Evolutionary conservation across 2,329 filamentous ascomycete genomes (phyloP).

Genomic region (Mycocentrospora acerina): DNA sequence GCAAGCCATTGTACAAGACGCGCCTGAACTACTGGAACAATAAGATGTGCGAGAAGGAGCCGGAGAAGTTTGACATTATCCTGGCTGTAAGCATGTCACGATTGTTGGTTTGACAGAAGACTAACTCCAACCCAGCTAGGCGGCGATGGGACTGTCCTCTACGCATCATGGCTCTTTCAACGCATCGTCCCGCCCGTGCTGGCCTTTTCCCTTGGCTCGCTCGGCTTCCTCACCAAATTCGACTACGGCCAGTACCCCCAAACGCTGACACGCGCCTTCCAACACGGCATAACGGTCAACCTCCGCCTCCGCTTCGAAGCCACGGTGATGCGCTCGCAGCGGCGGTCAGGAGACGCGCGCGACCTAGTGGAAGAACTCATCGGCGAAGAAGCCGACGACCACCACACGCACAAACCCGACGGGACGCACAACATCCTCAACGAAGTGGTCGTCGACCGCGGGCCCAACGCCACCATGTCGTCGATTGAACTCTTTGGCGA

Average conservation of each 20-base stretch:
- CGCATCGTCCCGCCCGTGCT: constrained; percentile 90
- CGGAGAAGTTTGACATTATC: constrained; percentile 90
- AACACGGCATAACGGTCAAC: constrained; percentile 83
- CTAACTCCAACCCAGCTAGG: constrained; percentile 62
- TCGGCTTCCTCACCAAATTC: constrained; percentile 96
- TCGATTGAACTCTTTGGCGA: constrained; percentile 91
- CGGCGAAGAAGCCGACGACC: constrained; percentile 80
- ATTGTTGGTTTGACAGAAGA: constrained; percentile 12
- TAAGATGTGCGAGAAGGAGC: constrained; percentile 72
- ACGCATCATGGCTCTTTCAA: constrained; percentile 96
- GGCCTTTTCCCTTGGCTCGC: constrained; percentile 85
- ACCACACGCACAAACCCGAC: constrained; percentile 81
- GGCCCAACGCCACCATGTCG: constrained; percentile 93
- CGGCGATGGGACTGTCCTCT: constrained; percentile 95
- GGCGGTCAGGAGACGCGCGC: constrained; percentile 39
- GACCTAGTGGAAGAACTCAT: constrained; percentile 82
- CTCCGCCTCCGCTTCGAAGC: constrained; percentile 87
- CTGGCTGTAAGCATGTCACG: constrained; percentile 61
- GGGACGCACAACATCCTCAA: constrained; percentile 89
- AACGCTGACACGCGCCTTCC: constrained; percentile 71
- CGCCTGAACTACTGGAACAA: constrained; percentile 83
- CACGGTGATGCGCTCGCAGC: constrained; percentile 82
- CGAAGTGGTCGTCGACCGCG: constrained; percentile 93
- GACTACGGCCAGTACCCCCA: constrained; percentile 76
- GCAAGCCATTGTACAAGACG: constrained; percentile 55